A percentile compares a stretch with the other conserved stretches of the same genome.
Evolutionary conservation across 805 yeast genomes (phyloP).

Genomic region (Candida morakotiae): DNA sequence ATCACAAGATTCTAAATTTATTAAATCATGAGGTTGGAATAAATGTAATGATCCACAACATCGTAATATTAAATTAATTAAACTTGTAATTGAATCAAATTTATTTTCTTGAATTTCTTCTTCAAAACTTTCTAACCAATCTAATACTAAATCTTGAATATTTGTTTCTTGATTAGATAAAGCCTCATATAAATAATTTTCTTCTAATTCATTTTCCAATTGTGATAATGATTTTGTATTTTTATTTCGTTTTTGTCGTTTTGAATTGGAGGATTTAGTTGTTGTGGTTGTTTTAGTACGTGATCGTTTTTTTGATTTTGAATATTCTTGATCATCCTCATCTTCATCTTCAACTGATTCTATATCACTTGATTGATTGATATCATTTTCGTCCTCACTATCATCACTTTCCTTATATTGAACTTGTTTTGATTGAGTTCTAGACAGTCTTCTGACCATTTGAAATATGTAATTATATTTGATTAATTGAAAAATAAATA

Average conservation of each 20-base stretch:
- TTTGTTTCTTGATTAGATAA: constrained; percentile 28
- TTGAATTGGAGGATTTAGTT: constrained; percentile 6
- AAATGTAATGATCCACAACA: constrained; percentile 68
- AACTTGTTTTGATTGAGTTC: constrained; percentile 2
- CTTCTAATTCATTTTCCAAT: constrained; percentile 21
- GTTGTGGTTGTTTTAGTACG: no score
- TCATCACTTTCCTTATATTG: constrained; percentile 10
- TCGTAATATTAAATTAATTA: constrained; percentile 67
- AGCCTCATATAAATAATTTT: constrained; percentile 26
- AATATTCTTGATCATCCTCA: constrained; percentile 1
- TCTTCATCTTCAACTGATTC: constrained; percentile 13
- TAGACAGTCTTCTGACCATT: constrained; percentile 9
- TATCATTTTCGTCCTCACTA: constrained; percentile 9
- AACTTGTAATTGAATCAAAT: constrained; percentile 50
- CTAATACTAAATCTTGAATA: constrained; percentile 31
- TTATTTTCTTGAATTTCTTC: constrained; percentile 19
- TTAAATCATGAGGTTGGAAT: constrained; percentile 72
- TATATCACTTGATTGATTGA: constrained; percentile 7
- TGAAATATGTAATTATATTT: no score
- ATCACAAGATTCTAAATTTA: constrained; percentile 61
- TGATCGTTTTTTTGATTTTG: constrained; percentile 6
- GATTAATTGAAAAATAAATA: constrained; percentile 1
- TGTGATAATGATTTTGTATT: constrained; percentile 3
- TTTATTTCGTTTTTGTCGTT: constrained; percentile 6
- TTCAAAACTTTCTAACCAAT: constrained; percentile 32